Evolutionary conservation across 306 rosid genomes (phyloP), one percentile per base, ranked within the genome.

Genomic region (Spatholobus suberectus): DNA sequence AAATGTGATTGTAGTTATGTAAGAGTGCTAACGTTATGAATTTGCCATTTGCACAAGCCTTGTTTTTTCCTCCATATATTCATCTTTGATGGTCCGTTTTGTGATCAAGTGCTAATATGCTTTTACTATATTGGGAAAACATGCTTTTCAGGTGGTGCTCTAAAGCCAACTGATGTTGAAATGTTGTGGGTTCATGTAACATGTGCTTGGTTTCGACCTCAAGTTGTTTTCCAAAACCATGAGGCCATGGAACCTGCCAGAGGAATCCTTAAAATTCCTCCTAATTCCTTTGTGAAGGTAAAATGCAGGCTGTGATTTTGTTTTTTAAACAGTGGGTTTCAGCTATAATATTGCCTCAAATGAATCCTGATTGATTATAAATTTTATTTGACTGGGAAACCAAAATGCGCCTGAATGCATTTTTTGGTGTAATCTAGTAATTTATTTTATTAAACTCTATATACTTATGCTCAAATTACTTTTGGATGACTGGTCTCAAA

Each of bases 181-280:
- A 84, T 76, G 82, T 89, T 91, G 75, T 96, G 99, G 99, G 94
- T 90, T 86, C 99, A 96, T 85, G 92, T 96, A 83, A 89, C 94
- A 20, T 96, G 99, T 26, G 99, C 99, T 84, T 96, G 99, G 99
- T 96, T 96, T 87, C 90, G 76, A 79, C 98, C 92, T 71, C 93
- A 91, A 86, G 91, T 96, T 84, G 92, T 73, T 88, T 96, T 96
- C 86, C 83, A 88, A 83, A 82, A 96, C 81, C 92, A 88, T 43
- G 94, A 87, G 88, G 87, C 73, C 84, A 96, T 96, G 99, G 98
- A 96, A 83, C 99, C 99, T 78, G 99, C 99, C 38, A 75, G 84
- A 44, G 99, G 99, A 87, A 90, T 96, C 85, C 97, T 91, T 57
- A 88, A 79, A 90, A 89, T 96, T 84, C 97, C 98, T 68, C 80